These are phyloP conservation scores for Nakazawaea sp. DNA, from an alignment of 805 yeast species.

Conservation along the genomic window DNA sequence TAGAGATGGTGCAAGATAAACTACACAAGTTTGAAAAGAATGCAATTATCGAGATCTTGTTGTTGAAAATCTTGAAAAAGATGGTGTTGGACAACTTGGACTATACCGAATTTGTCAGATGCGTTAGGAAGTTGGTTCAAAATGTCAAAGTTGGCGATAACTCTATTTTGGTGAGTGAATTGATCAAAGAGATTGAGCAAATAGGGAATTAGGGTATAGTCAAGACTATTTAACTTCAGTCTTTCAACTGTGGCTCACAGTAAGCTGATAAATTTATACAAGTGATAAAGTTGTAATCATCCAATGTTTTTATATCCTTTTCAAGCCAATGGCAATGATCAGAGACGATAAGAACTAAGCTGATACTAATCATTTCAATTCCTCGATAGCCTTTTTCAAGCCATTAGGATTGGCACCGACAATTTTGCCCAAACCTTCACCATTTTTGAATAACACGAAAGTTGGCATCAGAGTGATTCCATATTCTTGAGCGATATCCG, in stretches of 20 bases:
- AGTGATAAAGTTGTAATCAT: no score
- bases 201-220: no score
- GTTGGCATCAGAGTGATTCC: slow-evolving; percentile 77
- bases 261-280: no score
- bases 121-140: not conserved
- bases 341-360: no score
- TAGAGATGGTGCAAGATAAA: slow-evolving; percentile 1
- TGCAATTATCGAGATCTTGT: slow-evolving; percentile 5
- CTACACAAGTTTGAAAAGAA: slow-evolving; percentile 1
- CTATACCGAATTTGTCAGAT: not conserved
- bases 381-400: slow-evolving; percentile 23
- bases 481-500: slow-evolving; percentile 53
- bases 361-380: slow-evolving; percentile 7
- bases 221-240: no score
- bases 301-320: no score
- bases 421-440: slow-evolving; percentile 46
- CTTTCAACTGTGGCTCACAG: no score
- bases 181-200: slow-evolving; percentile 9
- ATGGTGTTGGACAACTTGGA: slow-evolving; percentile 1
- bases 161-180: slow-evolving; percentile 7
- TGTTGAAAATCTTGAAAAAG: slow-evolving; percentile 7
- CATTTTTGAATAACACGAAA: slow-evolving; percentile 53
- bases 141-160: not conserved
- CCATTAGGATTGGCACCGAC: slow-evolving; percentile 57
- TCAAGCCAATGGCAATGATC: no score